These are phyloP conservation scores for Trichoderma sp. DNA, from an alignment of 2,329 filamentous ascomycete genomes.

Conservation along the genomic window DNA sequence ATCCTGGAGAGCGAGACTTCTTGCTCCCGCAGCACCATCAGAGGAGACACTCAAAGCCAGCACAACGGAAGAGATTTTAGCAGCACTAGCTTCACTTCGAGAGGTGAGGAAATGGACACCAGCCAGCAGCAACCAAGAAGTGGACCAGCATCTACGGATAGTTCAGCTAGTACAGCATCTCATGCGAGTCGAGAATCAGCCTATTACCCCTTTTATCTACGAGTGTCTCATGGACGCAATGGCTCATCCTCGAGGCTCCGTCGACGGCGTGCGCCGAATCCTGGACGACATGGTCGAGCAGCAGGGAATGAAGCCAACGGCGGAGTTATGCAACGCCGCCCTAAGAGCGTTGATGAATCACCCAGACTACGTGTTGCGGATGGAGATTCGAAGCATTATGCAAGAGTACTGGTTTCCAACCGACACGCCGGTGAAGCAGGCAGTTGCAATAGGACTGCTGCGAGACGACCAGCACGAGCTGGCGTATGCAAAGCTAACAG, in stretches of 20 bases:
- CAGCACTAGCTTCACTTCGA: constrained; percentile 31
- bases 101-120: constrained; percentile 22
- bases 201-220: constrained; percentile 61
- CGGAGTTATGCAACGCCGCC: constrained; percentile 66
- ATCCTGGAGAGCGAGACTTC: constrained; percentile 22
- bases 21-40: constrained; percentile 23
- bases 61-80: constrained; percentile 28
- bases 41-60: constrained; percentile 22
- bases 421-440: constrained; percentile 59
- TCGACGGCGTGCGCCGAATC: constrained; percentile 58
- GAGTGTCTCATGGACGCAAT: constrained; percentile 73
- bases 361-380: constrained; percentile 76
- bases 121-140: constrained; percentile 22
- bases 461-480: constrained; percentile 81
- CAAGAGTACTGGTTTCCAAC: constrained; percentile 60
- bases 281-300: constrained; percentile 67
- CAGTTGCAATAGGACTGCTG: constrained; percentile 69
- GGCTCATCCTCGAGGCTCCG: constrained; percentile 64
- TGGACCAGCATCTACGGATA: constrained; percentile 31
- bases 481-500: constrained; percentile 67
- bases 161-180: constrained; percentile 54
- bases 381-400: constrained; percentile 70
- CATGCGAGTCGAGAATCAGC: constrained; percentile 52
- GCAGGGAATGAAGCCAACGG: constrained; percentile 60
- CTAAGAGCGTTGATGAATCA: constrained; percentile 75